phyloP scores from a whole-genome alignment of 2,329 filamentous ascomycete genomes.

The Colletotrichum kahawae region DNA sequence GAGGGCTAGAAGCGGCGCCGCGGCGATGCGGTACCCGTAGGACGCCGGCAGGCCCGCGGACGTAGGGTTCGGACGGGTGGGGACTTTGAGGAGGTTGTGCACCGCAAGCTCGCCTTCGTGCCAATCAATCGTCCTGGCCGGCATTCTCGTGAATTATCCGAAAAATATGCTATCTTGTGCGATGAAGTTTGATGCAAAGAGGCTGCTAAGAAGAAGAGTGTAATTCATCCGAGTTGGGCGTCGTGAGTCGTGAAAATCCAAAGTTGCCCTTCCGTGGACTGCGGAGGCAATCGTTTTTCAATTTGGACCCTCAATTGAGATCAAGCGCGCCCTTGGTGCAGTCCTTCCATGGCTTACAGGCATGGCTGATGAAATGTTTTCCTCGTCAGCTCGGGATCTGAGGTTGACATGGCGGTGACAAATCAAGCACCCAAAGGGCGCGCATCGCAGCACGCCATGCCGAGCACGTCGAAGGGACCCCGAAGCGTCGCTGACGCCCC shows the following conservation, averaged over 20 bases:
- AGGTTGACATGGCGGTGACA: constrained; percentile 1
- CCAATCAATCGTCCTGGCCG: constrained; percentile 45
- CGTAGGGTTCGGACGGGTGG: constrained; percentile 69
- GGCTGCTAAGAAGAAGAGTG: background rate
- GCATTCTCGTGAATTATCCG: constrained; percentile 26
- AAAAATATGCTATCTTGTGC: background rate
- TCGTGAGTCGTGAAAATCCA: background rate
- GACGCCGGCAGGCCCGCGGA: constrained; percentile 64
- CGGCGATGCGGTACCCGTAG: constrained; percentile 64
- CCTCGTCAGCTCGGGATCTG: background rate
- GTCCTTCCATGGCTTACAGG: background rate
- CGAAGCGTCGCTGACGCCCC: background rate
- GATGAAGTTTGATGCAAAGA: constrained; percentile 5
- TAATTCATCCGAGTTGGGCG: constrained; percentile 1
- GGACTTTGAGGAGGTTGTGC: constrained; percentile 65
- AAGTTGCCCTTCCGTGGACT: background rate
- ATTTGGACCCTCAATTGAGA: background rate
- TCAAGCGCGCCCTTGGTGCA: background rate
- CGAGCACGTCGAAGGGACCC: background rate
- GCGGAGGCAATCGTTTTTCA: background rate
- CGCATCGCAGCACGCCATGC: background rate
- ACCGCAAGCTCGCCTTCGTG: constrained; percentile 72
- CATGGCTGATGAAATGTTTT: background rate
- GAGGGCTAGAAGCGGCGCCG: constrained; percentile 72
- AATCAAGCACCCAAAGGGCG: constrained; percentile 12